phyloP scores from a whole-genome alignment of 192 early-diverging fungal species.

The Polychytrium aggregatum region DNA sequence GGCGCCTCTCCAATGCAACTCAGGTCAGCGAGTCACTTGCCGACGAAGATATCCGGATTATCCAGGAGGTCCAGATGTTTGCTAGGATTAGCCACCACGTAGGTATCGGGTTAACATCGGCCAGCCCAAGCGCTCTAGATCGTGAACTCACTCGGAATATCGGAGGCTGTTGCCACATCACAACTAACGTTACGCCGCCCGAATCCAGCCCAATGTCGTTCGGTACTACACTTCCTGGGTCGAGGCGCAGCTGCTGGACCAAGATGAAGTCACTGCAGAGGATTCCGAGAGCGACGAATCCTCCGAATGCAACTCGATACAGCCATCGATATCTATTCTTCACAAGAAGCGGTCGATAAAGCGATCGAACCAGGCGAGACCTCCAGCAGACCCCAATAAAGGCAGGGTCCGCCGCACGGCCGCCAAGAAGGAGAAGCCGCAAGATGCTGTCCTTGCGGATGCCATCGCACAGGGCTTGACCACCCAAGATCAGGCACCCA shows the following conservation, averaged over 20 bases:
- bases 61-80: slow-evolving; percentile 4
- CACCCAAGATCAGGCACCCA: no score
- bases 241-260: slow-evolving; percentile 10
- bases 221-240: slow-evolving; percentile 90
- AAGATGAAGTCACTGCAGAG: slow-evolving; percentile 22
- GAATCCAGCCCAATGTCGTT: slow-evolving; percentile 85
- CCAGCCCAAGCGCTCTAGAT: background rate
- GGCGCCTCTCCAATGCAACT: no score
- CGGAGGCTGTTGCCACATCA: slow-evolving; percentile 79
- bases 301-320: no score
- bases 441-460: no score
- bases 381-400: no score
- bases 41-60: background rate
- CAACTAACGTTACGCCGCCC: slow-evolving; percentile 69
- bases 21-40: no score
- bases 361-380: no score
- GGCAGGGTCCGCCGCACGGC: no score
- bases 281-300: slow-evolving; percentile 18
- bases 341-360: no score
- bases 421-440: no score
- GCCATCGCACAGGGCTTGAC: no score
- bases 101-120: slow-evolving; percentile 8
- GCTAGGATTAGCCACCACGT: background rate
- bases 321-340: no score
- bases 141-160: slow-evolving; percentile 11